Evolutionary conservation across 768 basidiomycete species (phyloP).

Genomic region (Mycena kentingensis): DNA sequence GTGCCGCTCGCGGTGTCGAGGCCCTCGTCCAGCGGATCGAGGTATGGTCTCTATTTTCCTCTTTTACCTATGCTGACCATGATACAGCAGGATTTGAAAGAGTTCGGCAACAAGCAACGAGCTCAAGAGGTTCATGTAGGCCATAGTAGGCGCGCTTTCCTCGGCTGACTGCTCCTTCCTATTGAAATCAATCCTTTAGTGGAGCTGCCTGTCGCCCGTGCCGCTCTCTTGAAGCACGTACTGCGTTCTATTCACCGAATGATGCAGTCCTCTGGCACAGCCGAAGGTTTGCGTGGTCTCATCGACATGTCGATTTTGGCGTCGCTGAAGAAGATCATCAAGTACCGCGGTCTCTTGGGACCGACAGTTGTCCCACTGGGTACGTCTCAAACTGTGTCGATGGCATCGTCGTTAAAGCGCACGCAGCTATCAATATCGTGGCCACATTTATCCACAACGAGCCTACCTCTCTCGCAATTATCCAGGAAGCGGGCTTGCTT

Average conservation of each 20-base stretch:
- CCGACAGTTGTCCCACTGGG: constrained; percentile 83
- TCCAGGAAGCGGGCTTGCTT: constrained; percentile 91
- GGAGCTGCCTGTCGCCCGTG: constrained; percentile 71
- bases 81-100: constrained; percentile 60
- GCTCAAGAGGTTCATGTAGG: constrained; percentile 50
- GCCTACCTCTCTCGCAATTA: constrained; percentile 87
- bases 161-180: too few relatives aligned
- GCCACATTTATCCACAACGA: constrained; percentile 98
- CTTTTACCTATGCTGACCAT: constrained; percentile 12
- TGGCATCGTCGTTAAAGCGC: constrained; percentile 13
- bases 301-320: constrained; percentile 87
- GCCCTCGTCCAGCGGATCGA: constrained; percentile 84
- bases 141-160: constrained; percentile 47
- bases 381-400: constrained; percentile 37
- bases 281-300: constrained; percentile 91
- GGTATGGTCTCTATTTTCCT: constrained; percentile 47
- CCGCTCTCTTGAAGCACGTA: constrained; percentile 85
- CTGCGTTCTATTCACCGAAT: constrained; percentile 93
- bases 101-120: constrained; percentile 47
- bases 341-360: constrained; percentile 81
- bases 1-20: constrained; percentile 80
- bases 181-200: constrained; percentile 41
- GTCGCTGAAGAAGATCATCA: constrained; percentile 86
- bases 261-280: constrained; percentile 94
- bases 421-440: constrained; percentile 87